Base-by-base conservation (phyloP, 2,329 filamentous ascomycete species). In the Aureobasidium lini region DNA sequence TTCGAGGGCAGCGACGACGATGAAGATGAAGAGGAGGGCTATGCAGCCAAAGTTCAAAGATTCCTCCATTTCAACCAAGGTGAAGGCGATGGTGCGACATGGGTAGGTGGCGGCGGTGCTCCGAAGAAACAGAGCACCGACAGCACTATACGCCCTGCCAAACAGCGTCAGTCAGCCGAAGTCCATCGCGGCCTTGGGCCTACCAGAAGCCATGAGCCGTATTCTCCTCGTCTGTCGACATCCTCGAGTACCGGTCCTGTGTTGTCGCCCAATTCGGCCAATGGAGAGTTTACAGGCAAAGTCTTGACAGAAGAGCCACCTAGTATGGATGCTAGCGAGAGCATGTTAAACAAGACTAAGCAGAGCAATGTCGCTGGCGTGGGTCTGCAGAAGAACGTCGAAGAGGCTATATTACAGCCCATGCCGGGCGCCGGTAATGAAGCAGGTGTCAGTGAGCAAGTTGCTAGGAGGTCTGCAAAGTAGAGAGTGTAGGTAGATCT, bases 1-100 rank as follows among this genome's bases (percentile, higher is more conserved):
- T 78, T 80, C 57, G 77, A 79, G 40, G 74, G 71, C 16, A 69
- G 64, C 1, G 76, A 75, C n/a, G 75, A 71, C 9, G 75, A 78
- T 49, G 74, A 77, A 37, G 74, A 75, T 5, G 77, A 79, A 39
- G 76, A 76, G 15, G 69, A 74, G 3, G 53, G 62, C 7, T 72
- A 74, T 37, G 71, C 73, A 31, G 71, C 59, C n/a, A 47, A 47
- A 6, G 39, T 54, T 13, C 52, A 57, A 37, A 43, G 46, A 18
- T 57, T 56, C 32, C 18, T 48, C 3, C 28, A 47, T 16, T 31
- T 61, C 13, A 43, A 42, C 5, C 28, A 49, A 40, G 7, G 44
- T 18, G 40, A 52, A 29, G 13, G 32, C 28, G 44, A 57, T 16
- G 18, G 60, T 13, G 11, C 40, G n/a, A 52, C 43, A 32, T 47